These are phyloP conservation scores for Parastagonospora avenae DNA, from an alignment of 2,329 filamentous ascomycete species.

Conservation along the genomic window DNA sequence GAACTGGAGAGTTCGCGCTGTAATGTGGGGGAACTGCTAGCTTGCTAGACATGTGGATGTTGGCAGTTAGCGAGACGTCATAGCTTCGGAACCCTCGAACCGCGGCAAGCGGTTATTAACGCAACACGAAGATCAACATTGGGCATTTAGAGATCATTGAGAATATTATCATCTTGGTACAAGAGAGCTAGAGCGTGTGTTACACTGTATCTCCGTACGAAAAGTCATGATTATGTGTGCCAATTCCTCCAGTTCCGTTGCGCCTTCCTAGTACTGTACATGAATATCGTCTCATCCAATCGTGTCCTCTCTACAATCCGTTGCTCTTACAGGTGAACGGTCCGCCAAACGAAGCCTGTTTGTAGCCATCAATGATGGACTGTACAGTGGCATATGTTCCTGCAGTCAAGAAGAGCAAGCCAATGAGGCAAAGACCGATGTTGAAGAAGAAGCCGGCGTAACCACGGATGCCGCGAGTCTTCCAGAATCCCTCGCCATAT, in stretches of 20 bases:
- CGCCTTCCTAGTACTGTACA: constrained; percentile 6
- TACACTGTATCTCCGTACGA: background rate
- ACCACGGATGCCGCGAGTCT: constrained; percentile 58
- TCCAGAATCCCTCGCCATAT: constrained; percentile 59
- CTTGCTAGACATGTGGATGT: constrained; percentile 25
- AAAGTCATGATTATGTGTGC: background rate
- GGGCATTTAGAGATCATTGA: background rate
- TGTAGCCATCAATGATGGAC: constrained; percentile 75
- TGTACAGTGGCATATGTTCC: constrained; percentile 78
- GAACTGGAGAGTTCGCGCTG: constrained; percentile 2
- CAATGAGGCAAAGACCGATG: constrained; percentile 71
- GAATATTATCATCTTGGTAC: too few species aligned
- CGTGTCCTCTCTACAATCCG: constrained; percentile 54
- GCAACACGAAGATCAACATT: background rate
- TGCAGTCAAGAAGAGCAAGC: constrained; percentile 78
- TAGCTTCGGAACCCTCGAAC: constrained; percentile 17
- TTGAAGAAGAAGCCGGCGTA: constrained; percentile 69
- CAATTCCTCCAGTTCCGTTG: background rate
- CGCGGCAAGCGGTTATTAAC: background rate
- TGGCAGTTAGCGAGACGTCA: constrained; percentile 36
- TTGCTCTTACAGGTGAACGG: constrained; percentile 77
- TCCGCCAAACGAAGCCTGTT: constrained; percentile 66
- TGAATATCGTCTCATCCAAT: background rate
- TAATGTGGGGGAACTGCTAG: constrained; percentile 26
- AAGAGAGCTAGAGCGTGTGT: background rate